Evolutionary conservation across 2,329 filamentous ascomycete species (phyloP).

Genomic region (Simplicillium sp.): DNA sequence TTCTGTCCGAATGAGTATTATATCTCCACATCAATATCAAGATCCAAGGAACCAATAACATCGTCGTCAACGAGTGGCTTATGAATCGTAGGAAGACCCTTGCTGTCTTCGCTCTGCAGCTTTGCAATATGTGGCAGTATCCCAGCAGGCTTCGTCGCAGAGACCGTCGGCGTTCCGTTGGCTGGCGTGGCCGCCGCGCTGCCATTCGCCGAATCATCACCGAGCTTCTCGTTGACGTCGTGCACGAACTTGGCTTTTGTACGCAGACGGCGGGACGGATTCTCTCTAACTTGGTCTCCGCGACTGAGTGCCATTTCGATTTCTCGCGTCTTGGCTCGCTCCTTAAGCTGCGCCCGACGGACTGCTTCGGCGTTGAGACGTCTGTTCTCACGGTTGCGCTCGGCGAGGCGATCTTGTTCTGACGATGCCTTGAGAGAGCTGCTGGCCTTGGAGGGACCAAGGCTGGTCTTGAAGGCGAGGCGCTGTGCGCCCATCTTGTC

Average conservation of each 20-base stretch:
- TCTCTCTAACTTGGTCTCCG: slow-evolving; percentile 51
- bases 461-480: slow-evolving; percentile 61
- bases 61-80: slow-evolving; percentile 84
- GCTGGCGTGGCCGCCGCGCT: slow-evolving; percentile 42
- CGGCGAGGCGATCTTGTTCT: slow-evolving; percentile 75
- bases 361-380: slow-evolving; percentile 79
- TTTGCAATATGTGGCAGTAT: slow-evolving; percentile 44
- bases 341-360: slow-evolving; percentile 80
- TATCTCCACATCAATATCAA: slow-evolving; percentile 89
- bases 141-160: slow-evolving; percentile 27
- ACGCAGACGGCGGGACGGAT: slow-evolving; percentile 52
- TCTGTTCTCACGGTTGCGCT: slow-evolving; percentile 78
- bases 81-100: slow-evolving; percentile 59
- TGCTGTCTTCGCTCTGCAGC: slow-evolving; percentile 45
- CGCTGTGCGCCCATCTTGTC: slow-evolving; percentile 58
- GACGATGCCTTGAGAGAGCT: slow-evolving; percentile 36
- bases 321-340: slow-evolving; percentile 55
- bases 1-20: too few species aligned
- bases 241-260: slow-evolving; percentile 61
- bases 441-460: slow-evolving; percentile 45
- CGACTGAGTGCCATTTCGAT: slow-evolving; percentile 52
- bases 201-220: slow-evolving; percentile 26
- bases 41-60: slow-evolving; percentile 77
- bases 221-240: slow-evolving; percentile 46
- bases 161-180: slow-evolving; percentile 40